Base-by-base conservation (phyloP, 768 basidiomycete species). In the Pleurotus sapidus region DNA sequence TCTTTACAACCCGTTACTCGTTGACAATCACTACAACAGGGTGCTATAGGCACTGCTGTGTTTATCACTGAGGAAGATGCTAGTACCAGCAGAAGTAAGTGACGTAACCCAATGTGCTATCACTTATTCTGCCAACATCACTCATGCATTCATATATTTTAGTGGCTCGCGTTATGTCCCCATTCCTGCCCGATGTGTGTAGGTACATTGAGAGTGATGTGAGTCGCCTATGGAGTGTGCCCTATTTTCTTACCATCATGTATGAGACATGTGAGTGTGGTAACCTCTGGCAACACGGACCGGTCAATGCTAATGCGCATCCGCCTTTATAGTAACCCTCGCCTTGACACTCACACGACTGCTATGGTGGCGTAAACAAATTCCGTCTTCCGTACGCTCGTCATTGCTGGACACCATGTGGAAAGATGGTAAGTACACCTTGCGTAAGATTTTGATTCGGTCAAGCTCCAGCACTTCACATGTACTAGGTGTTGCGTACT, bases 341-440 rank as follows among this genome's bases (percentile, higher is more conserved):
- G 48, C 49, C 6, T 49, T 63, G 11, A 60, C 63, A 3, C 57
- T 64, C 17, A 45, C 59, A 24, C 54, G 55, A 25, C 58, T 64
- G 4, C 48, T 62, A 8, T 55, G 49, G 17, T 64, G 61, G 61
- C 55, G 60, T 4, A 48, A 42, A 23, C 46, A 50, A 24, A 64
- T 60, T 2, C 61, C 61, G 5, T 30, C 42, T 15, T 47, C 49
- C 9, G 37, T 64, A 25, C 59, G 63, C 11, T 57, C 59, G 18
- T 62, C 63, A 2, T 49, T 64, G 1, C 49, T 59, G 14, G 61
- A 63, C 43, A 47, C 57, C 34, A 37, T 64, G n/a, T 64, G 63
- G 63, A 51, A 57, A 49, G 61, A 64, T 45, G 63, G 63, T 64
- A 18, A 39, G 60, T 53, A 7, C 8, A n/a, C 12, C 20, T 18